Base-by-base conservation (phyloP, 768 basidiomycete species). In the Galerina marginata region DNA sequence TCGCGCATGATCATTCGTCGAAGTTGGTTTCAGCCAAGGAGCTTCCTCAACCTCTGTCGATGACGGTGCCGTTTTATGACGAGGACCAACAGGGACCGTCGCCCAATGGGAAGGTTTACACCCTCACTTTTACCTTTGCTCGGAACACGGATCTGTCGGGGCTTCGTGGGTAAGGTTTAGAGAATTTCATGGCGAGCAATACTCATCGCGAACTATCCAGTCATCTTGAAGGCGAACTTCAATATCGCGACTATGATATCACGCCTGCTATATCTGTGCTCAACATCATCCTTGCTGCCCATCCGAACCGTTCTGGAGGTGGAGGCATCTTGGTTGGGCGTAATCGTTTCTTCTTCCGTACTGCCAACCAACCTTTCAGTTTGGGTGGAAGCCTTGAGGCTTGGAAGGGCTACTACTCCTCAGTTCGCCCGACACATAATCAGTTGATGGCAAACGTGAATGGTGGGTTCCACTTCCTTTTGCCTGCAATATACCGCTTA, bases 371-470 rank as follows among this genome's bases (percentile, higher is more conserved):
- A 77, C 74, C 89, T 74, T 69, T 86, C 74, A 57, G 80, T 75
- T 75, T 86, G 39, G 82, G 82, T 5, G 81, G 81, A 6, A 82
- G 81, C n/a, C 72, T 85, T 6, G 81, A 86, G 64, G 84, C 84
- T 0, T 83, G 78, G 75, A 78, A 78, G 64, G 86, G 86, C 0
- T 88, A 83, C 63, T 87, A 83, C 69, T 83, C 85, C 0, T 87
- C 86, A 11, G 85, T 86, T 37, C 81, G 86, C 7, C 84, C 86
- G 4, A 69, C 80, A 1, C 82, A 84, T 64, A 79, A 81, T 10
- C 82, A 85, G 58, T 71, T 88, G 33, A 83, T 87, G 83, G 85
- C 87, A 9, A 88, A 88, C 60, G 83, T 84, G 42, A 86, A 88
- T 65, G 82, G 73, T 90, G 75, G 63, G 84, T 81, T 79, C 62